phyloP scores from a whole-genome alignment of 306 rosid species.

The Corylus americana region DNA sequence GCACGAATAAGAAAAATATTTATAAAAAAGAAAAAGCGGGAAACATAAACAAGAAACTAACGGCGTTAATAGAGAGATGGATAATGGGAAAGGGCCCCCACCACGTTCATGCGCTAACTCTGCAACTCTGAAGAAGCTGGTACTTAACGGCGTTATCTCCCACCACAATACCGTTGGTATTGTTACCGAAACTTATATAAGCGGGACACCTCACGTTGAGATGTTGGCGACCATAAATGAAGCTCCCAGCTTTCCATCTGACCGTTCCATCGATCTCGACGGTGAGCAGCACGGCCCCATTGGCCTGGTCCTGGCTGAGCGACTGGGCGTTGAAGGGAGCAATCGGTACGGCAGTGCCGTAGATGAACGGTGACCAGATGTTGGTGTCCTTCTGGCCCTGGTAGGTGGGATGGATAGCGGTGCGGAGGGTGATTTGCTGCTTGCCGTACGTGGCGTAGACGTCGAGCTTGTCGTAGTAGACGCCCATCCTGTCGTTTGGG shows the following conservation, averaged over 20 bases:
- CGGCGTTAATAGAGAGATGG: neutral
- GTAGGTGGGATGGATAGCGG: slow-evolving; percentile 64
- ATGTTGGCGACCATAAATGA: slow-evolving; percentile 62
- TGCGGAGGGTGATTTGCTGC: slow-evolving; percentile 75
- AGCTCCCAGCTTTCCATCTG: slow-evolving; percentile 78
- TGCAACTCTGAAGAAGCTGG: slow-evolving; percentile 63
- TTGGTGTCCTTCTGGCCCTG: slow-evolving; percentile 79
- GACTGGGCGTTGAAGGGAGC: slow-evolving; percentile 61
- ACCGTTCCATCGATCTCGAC: slow-evolving; percentile 69
- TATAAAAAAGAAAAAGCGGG: neutral
- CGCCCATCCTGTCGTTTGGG: slow-evolving; percentile 73
- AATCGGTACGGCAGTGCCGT: slow-evolving; percentile 66
- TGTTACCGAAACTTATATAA: slow-evolving; percentile 43
- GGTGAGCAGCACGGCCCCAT: slow-evolving; percentile 44
- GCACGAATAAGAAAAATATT: too few relatives aligned
- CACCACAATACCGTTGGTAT: slow-evolving; percentile 33
- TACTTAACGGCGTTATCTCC: slow-evolving; percentile 71
- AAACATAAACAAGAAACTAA: neutral
- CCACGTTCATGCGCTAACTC: slow-evolving; percentile 56
- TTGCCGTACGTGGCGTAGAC: slow-evolving; percentile 57
- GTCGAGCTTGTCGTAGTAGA: slow-evolving; percentile 82
- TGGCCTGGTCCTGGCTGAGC: slow-evolving; percentile 45
- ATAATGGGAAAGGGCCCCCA: neutral
- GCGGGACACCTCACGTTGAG: slow-evolving; percentile 72
- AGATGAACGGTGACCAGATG: slow-evolving; percentile 87